phyloP scores from a whole-genome alignment of 1,139 yeast species.

The Zygosaccharomyces pseudobailii region DNA sequence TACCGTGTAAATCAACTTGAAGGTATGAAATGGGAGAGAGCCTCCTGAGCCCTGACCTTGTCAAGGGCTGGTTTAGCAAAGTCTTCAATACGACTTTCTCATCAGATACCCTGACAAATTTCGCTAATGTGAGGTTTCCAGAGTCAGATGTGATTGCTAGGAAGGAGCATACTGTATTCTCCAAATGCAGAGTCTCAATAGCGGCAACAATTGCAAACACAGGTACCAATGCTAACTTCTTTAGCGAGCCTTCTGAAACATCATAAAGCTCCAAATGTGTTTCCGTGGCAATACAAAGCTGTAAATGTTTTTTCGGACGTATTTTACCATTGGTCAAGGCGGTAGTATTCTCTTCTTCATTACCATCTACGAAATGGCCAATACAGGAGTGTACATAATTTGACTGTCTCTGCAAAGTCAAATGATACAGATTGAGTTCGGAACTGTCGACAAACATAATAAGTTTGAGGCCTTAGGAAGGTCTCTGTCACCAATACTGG shows the following conservation, averaged over 20 bases:
- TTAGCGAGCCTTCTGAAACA: constrained; percentile 52
- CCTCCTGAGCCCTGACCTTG: constrained; percentile 72
- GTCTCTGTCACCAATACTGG: neutral
- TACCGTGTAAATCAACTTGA: constrained; percentile 65
- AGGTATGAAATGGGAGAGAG: constrained; percentile 72
- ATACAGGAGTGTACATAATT: constrained; percentile 50
- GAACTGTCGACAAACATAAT: constrained; percentile 17
- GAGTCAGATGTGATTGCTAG: constrained; percentile 76
- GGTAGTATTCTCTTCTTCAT: constrained; percentile 50
- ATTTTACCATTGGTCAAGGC: constrained; percentile 29
- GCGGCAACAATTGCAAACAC: constrained; percentile 58
- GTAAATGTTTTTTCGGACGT: constrained; percentile 16
- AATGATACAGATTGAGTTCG: constrained; percentile 48
- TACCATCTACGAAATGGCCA: constrained; percentile 64
- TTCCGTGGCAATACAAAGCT: constrained; percentile 31
- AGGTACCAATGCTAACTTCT: constrained; percentile 41
- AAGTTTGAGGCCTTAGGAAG: neutral
- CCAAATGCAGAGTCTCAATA: constrained; percentile 47
- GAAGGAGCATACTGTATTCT: constrained; percentile 52
- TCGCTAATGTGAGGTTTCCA: constrained; percentile 62
- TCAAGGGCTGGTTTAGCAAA: constrained; percentile 60
- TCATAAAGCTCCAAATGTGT: constrained; percentile 37
- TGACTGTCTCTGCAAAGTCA: constrained; percentile 58
- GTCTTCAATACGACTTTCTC: constrained; percentile 43
- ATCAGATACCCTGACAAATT: constrained; percentile 37